Evolutionary conservation across 1,284 basidiomycete species (phyloP).

Genomic region (Ganoderma sp.): DNA sequence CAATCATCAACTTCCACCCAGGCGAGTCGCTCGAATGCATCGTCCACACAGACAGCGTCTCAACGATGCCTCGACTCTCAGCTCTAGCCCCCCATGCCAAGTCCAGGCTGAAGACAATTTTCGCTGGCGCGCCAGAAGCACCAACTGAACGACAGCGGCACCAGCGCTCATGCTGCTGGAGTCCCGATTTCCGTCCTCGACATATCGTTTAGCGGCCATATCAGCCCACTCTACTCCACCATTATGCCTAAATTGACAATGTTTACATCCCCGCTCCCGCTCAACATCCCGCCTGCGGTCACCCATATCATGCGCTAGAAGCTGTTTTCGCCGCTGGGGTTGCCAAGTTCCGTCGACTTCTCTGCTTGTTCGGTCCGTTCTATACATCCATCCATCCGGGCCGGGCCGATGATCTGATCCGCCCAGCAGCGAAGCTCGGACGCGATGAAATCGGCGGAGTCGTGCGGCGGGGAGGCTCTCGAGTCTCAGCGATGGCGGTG

Average conservation of each 20-base stretch:
- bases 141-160: neutral
- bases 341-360: neutral
- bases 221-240: neutral
- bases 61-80: neutral
- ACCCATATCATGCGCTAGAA: neutral
- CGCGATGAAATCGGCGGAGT: neutral
- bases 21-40: neutral
- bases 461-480: neutral
- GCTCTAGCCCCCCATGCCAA: neutral
- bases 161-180: neutral
- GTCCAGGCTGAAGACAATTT: neutral
- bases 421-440: neutral
- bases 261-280: neutral
- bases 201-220: neutral
- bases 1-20: neutral
- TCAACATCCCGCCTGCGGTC: neutral
- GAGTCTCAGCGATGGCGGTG: conserved; percentile 5
- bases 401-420: neutral
- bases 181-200: neutral
- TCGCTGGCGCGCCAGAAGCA: neutral
- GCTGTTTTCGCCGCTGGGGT: neutral
- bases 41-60: neutral
- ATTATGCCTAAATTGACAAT: neutral
- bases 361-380: neutral
- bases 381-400: neutral